Evolutionary conservation across 306 rosid species (phyloP).

Genomic region (Dryas octopetala): DNA sequence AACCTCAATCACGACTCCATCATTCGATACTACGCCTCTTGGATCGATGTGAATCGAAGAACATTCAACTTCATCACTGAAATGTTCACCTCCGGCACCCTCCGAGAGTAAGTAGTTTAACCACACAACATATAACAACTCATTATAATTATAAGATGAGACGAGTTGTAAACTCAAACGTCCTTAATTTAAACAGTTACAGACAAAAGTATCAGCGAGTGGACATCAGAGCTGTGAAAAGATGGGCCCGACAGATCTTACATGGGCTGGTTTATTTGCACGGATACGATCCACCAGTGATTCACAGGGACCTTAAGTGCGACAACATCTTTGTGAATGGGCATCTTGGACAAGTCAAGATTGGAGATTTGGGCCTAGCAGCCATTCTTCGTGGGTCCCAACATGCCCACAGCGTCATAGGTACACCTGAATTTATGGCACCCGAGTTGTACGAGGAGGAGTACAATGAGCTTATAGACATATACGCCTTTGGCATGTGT

Average conservation of each 20-base stretch:
- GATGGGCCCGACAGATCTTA: constrained; percentile 77
- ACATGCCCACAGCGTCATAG: constrained; percentile 87
- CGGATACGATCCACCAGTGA: constrained; percentile 68
- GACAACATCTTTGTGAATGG: constrained; percentile 91
- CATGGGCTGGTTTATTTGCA: constrained; percentile 73
- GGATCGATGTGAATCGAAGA: constrained; percentile 60
- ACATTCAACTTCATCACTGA: constrained; percentile 94
- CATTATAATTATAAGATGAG: neutral
- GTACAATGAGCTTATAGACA: constrained; percentile 74
- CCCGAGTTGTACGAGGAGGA: constrained; percentile 94
- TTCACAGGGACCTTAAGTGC: constrained; percentile 90
- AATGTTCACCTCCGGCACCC: constrained; percentile 89
- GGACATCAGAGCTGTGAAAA: constrained; percentile 61
- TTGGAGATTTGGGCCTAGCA: constrained; percentile 93
- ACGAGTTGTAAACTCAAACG: neutral
- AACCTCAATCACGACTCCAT: constrained; percentile 72
- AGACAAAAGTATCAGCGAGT: constrained; percentile 56
- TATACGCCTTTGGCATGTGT: constrained; percentile 93
- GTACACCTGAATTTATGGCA: constrained; percentile 97
- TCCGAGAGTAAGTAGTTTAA: constrained; percentile 63
- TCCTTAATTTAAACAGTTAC: constrained; percentile 43
- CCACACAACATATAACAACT: neutral
- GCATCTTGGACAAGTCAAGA: constrained; percentile 78
- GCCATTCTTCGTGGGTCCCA: constrained; percentile 65
- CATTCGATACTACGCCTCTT: constrained; percentile 63